Evolutionary conservation across 768 basidiomycete species (phyloP).

Genomic region (Boletales sp.): DNA sequence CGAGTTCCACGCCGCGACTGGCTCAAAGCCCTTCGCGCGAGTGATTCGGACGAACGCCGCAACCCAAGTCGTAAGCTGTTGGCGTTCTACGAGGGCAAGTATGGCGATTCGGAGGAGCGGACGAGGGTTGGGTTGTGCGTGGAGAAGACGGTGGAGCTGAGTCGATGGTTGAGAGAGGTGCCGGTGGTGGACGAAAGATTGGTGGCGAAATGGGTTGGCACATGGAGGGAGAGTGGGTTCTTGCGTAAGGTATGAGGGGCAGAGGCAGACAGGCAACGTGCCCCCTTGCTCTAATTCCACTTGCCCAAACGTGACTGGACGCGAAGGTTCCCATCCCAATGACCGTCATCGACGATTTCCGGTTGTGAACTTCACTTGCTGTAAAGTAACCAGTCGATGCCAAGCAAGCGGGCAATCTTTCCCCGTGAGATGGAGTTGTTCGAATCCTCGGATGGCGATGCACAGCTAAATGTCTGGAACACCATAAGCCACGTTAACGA

Average conservation of each 20-base stretch:
- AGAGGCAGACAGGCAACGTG: too few relatives aligned
- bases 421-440: too few relatives aligned
- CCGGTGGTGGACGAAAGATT: slow-evolving; percentile 23
- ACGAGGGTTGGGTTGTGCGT: slow-evolving; percentile 8
- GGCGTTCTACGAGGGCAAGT: slow-evolving; percentile 25
- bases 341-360: too few relatives aligned
- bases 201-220: slow-evolving; percentile 39
- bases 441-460: too few relatives aligned
- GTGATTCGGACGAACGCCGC: slow-evolving; percentile 18
- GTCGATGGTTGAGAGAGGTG: slow-evolving; percentile 15
- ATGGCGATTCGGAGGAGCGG: slow-evolving; percentile 14
- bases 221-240: slow-evolving; percentile 43
- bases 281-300: too few relatives aligned
- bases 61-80: slow-evolving; percentile 25
- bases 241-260: neutral
- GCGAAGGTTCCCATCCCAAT: too few relatives aligned
- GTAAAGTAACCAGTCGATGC: too few relatives aligned
- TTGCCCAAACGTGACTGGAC: too few relatives aligned
- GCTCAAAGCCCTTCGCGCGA: slow-evolving; percentile 21
- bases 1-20: slow-evolving; percentile 19
- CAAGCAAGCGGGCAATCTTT: too few relatives aligned
- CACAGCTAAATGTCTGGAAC: too few relatives aligned
- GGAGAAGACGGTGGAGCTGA: slow-evolving; percentile 8
- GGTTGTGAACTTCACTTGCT: too few relatives aligned
- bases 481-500: too few relatives aligned